phyloP scores from a whole-genome alignment of 306 rosid species.

The Dalbergia cochinchinensis region DNA sequence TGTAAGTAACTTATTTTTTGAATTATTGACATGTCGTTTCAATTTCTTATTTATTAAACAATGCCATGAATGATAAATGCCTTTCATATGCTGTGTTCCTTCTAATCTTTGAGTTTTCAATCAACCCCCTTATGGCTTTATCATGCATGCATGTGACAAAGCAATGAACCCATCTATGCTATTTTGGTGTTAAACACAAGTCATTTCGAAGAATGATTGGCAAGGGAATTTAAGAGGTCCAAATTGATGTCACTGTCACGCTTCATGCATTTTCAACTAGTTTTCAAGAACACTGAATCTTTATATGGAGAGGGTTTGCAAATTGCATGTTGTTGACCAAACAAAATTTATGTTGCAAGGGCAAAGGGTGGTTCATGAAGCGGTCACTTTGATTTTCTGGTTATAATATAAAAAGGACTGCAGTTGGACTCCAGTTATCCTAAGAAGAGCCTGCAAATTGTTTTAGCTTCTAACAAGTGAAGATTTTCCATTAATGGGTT shows the following conservation, averaged over 20 bases:
- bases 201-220: conserved; percentile 9
- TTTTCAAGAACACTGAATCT: conserved; percentile 52
- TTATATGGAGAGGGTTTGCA: conserved; percentile 48
- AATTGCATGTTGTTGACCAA: conserved; percentile 57
- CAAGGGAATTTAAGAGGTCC: neutral
- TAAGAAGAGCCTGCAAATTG: conserved; percentile 27
- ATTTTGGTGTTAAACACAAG: neutral
- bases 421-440: conserved; percentile 12
- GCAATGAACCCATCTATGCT: neutral
- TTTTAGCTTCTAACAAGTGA: conserved; percentile 35
- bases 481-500: conserved; percentile 44
- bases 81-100: neutral
- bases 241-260: conserved; percentile 39
- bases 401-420: conserved; percentile 35
- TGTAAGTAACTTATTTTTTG: neutral
- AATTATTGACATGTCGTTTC: neutral
- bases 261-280: conserved; percentile 40
- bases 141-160: neutral
- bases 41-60: neutral
- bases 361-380: conserved; percentile 32
- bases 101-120: neutral
- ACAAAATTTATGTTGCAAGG: conserved; percentile 38
- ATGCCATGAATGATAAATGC: neutral
- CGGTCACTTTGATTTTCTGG: conserved; percentile 17
- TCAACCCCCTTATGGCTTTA: neutral